Evolutionary conservation across 805 yeast genomes (phyloP).

Genomic region (Lipomyces spencermartinsiae): DNA sequence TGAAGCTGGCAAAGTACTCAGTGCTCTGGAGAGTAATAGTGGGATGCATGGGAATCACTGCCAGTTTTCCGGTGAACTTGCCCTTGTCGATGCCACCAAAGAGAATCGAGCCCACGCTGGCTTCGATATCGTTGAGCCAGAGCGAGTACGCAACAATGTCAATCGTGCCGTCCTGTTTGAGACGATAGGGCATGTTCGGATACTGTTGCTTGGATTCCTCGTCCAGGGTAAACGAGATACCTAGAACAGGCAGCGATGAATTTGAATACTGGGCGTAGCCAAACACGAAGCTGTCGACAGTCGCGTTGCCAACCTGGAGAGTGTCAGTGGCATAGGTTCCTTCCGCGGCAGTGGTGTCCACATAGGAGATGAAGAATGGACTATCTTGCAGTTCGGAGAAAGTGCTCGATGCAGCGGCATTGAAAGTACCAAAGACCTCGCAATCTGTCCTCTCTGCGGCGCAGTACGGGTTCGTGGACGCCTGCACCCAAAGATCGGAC

Average conservation of each 20-base stretch:
- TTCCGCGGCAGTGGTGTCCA: constrained; percentile 55
- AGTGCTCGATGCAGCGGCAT: constrained; percentile 42
- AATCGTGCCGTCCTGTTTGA: constrained; percentile 52
- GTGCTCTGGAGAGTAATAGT: neutral
- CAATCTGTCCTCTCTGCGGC: constrained; percentile 41
- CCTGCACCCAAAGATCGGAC: constrained; percentile 69
- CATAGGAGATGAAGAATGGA: constrained; percentile 46
- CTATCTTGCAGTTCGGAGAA: constrained; percentile 32
- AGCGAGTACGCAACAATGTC: constrained; percentile 54
- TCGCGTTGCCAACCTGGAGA: constrained; percentile 57
- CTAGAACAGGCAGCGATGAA: constrained; percentile 61
- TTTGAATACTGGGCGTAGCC: constrained; percentile 80
- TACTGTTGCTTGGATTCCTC: constrained; percentile 46
- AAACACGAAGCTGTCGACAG: constrained; percentile 61
- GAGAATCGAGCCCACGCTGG: constrained; percentile 48
- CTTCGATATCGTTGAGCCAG: constrained; percentile 48
- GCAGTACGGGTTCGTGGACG: constrained; percentile 35
- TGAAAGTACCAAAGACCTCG: constrained; percentile 37
- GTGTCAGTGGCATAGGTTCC: constrained; percentile 71
- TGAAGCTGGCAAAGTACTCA: constrained; percentile 5
- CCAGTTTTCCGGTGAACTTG: constrained; percentile 50
- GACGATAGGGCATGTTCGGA: constrained; percentile 46
- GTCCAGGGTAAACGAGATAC: constrained; percentile 43
- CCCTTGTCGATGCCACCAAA: constrained; percentile 56
- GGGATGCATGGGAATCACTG: constrained; percentile 41